Base-by-base conservation (phyloP, 1,284 basidiomycete species). In the Tranzscheliella williamsii region DNA sequence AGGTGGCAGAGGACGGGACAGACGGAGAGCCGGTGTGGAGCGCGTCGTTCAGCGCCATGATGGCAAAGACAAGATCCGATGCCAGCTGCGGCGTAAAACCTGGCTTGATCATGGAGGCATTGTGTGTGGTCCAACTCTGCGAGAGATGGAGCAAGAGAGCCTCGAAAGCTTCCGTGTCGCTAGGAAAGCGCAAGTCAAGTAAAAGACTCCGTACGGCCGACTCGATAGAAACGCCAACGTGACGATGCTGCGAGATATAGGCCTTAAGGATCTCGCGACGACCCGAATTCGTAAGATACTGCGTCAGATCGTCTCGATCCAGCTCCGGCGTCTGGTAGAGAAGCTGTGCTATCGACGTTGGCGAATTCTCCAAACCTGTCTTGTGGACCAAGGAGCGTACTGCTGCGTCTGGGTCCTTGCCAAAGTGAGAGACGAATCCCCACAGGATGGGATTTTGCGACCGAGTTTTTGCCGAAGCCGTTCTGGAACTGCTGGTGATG, bases 121-220 rank as follows among this genome's bases (percentile, higher is more conserved):
- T 98, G n/a, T 88, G 87, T 50, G 88, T 86, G 63, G 89, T 88
- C 89, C 92, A 98, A 21, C 88, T 84, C 56, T 84, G 83, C 6
- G 91, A 89, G 73, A 98, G 93, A 9, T 87, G 84, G 16, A 78
- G 63, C 22, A 85, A 78, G 18, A 85, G 67, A 20, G 78, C 75
- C 75, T 96, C 91, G 29, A 90, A 82, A 1, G 90, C 81, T 53
- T 84, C 83, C 2, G 85, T 81, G 75, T 13, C 90, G 86, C 27
- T 91, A 78, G 69, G 88, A 83, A 42, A 97, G 77, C 18, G 91
- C 86, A 70, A n/a, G 32, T 69, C 70, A 6, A 91, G 84, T 46
- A 97, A 79, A 80, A 97, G 91, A 38, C 88, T 84, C 30, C 95
- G 85, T 45, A 98, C 81, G 4, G 92, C 91, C 49, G 87, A 86